These are phyloP conservation scores for Anthracocystis walkeri DNA, from an alignment of 1,284 basidiomycete genomes.

Conservation along the genomic window DNA sequence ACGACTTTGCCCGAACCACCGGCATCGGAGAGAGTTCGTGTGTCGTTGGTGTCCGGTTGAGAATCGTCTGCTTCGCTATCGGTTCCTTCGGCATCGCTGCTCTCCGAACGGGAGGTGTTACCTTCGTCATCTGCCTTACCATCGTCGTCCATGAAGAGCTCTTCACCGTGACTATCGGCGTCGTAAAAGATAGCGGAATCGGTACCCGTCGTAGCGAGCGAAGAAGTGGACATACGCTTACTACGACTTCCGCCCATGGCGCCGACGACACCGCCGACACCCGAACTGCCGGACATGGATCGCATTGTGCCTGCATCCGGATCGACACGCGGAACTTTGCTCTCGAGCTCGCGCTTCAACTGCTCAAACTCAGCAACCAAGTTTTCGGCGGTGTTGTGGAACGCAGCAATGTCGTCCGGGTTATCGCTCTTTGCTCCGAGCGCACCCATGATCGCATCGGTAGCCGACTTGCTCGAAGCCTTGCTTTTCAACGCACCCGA, in stretches of 20 bases:
- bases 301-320: slow-evolving; percentile 52
- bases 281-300: slow-evolving; percentile 36
- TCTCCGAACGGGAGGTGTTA: slow-evolving; percentile 47
- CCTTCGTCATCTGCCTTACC: slow-evolving; percentile 46
- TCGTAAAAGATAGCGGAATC: slow-evolving; percentile 66
- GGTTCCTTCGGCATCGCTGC: slow-evolving; percentile 57
- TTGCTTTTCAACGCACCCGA: slow-evolving; percentile 28
- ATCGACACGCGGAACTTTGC: slow-evolving; percentile 48
- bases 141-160: slow-evolving; percentile 53
- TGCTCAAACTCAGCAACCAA: slow-evolving; percentile 58
- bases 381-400: slow-evolving; percentile 46
- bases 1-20: slow-evolving; percentile 21
- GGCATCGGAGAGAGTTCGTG: slow-evolving; percentile 25
- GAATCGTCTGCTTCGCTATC: slow-evolving; percentile 69
- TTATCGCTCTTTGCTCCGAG: slow-evolving; percentile 33
- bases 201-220: slow-evolving; percentile 53
- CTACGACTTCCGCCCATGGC: slow-evolving; percentile 11
- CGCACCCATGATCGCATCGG: slow-evolving; percentile 40
- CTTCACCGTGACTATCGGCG: slow-evolving; percentile 58
- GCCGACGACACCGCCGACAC: slow-evolving; percentile 3
- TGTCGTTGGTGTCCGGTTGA: slow-evolving; percentile 32
- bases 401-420: slow-evolving; percentile 34
- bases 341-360: slow-evolving; percentile 50
- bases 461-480: slow-evolving; percentile 5
- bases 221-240: slow-evolving; percentile 49